These are phyloP conservation scores for Hypoxylon trugodes DNA, from an alignment of 495 filamentous ascomycete genomes.

Conservation along the genomic window DNA sequence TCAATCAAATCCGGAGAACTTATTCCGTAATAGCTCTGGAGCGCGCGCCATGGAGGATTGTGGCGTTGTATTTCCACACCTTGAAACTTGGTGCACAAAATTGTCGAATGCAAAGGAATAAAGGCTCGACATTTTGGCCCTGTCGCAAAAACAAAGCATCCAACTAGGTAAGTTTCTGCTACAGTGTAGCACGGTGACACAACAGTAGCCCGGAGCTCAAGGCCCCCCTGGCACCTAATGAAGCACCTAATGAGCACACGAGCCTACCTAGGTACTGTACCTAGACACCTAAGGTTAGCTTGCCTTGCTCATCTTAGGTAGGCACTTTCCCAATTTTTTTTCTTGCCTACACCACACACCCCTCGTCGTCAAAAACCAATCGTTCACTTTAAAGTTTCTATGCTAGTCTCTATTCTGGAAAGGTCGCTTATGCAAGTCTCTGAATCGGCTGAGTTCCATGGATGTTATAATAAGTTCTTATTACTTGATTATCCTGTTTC, in stretches of 20 bases:
- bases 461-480: constrained; percentile 16
- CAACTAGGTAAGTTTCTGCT: too few species aligned
- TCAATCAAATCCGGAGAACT: constrained; percentile 8
- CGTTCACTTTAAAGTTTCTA: constrained; percentile 15
- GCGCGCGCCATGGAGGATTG: neutral
- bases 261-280: too few species aligned
- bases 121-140: constrained; percentile 1
- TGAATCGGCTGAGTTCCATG: constrained; percentile 24
- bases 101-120: neutral
- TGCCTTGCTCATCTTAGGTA: neutral
- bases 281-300: too few species aligned
- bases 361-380: neutral
- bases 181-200: too few species aligned
- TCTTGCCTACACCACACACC: neutral
- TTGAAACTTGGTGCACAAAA: constrained; percentile 12
- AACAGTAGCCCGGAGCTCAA: too few species aligned
- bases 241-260: too few species aligned
- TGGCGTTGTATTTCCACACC: constrained; percentile 18
- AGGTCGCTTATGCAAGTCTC: constrained; percentile 35
- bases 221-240: too few species aligned
- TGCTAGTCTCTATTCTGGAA: constrained; percentile 14
- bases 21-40: constrained; percentile 7
- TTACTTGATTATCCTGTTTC: constrained; percentile 26
- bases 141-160: neutral
- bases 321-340: constrained; percentile 16